Percentiles rank a stretch among this genome's conserved stretches.
Conservation (phyloP, 805 yeast genomes). For the Myxozyma kluyveri region DNA sequence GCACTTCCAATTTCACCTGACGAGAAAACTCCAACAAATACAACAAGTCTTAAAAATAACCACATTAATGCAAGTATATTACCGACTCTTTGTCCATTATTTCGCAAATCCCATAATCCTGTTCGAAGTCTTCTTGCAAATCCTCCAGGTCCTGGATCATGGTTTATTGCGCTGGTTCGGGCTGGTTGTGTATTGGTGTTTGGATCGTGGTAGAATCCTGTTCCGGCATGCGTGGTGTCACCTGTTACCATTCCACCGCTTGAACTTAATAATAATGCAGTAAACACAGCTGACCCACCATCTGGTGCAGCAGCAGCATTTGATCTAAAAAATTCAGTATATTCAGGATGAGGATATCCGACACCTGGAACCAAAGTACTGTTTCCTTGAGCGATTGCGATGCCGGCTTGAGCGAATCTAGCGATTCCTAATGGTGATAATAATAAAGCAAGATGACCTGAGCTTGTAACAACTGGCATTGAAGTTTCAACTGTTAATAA, state of each 20-base stretch:
- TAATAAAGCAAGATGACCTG: constrained; percentile 27
- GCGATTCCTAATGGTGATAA: constrained; percentile 24
- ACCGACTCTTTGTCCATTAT: constrained; percentile 14
- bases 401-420: constrained; percentile 20
- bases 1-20: constrained; percentile 16
- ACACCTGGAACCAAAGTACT: constrained; percentile 15
- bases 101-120: constrained; percentile 5
- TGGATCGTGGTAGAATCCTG: background rate
- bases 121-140: constrained; percentile 3
- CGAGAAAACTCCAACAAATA: constrained; percentile 22
- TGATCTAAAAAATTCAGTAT: constrained; percentile 10
- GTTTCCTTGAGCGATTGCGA: constrained; percentile 6
- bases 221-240: background rate
- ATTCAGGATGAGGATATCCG: constrained; percentile 2
- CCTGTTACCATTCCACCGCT: background rate
- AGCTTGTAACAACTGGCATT: constrained; percentile 17
- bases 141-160: background rate
- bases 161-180: background rate
- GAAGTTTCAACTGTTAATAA: constrained; percentile 15
- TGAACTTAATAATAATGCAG: constrained; percentile 12
- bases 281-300: constrained; percentile 11
- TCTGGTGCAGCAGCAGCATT: constrained; percentile 13
- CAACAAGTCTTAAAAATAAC: constrained; percentile 21
- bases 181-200: background rate
- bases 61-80: constrained; percentile 16